A percentile compares a stretch with the other conserved stretches of the same genome.
Conservation (phyloP, 2,329 filamentous ascomycete genomes). For the Aspergillus tamarii region DNA sequence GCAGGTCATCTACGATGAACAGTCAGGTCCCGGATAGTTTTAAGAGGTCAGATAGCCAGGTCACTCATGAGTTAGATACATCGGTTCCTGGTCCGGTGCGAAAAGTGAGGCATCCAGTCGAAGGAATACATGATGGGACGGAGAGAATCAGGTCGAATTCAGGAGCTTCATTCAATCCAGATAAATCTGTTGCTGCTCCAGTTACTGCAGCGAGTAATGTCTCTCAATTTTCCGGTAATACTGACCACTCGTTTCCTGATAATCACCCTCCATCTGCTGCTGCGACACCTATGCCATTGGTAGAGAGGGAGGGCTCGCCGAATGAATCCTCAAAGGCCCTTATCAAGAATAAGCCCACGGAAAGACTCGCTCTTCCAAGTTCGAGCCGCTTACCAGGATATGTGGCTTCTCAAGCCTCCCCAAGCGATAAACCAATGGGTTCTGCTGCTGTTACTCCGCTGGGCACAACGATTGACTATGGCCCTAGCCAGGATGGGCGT, state of each 20-base stretch:
- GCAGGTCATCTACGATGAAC: slow-evolving; percentile 23
- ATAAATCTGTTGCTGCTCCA: slow-evolving; percentile 29
- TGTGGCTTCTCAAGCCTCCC: slow-evolving; percentile 44
- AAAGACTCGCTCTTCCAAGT: slow-evolving; percentile 44
- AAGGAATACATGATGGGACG: slow-evolving; percentile 26
- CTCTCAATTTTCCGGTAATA: slow-evolving; percentile 32
- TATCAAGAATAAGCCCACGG: slow-evolving; percentile 28
- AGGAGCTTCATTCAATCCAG: slow-evolving; percentile 32
- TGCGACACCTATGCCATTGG: slow-evolving; percentile 32
- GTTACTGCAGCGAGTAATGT: slow-evolving; percentile 34
- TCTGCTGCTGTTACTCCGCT: slow-evolving; percentile 43
- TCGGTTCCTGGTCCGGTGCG: slow-evolving; percentile 26
- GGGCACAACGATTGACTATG: slow-evolving; percentile 33
- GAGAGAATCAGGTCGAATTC: slow-evolving; percentile 37
- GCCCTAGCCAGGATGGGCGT: slow-evolving; percentile 21
- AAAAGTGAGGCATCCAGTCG: slow-evolving; percentile 29
- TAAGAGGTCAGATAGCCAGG: slow-evolving; percentile 34
- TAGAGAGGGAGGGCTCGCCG: slow-evolving; percentile 32
- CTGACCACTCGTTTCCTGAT: slow-evolving; percentile 30
- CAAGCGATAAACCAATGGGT: slow-evolving; percentile 47
- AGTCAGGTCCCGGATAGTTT: slow-evolving; percentile 27
- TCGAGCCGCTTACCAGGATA: slow-evolving; percentile 52
- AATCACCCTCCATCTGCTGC: slow-evolving; percentile 33
- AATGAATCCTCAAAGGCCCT: slow-evolving; percentile 32
- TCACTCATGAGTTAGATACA: slow-evolving; percentile 32